Evolutionary conservation across 306 rosid species (phyloP).

Genomic region (Chamaecrista fasciculata): DNA sequence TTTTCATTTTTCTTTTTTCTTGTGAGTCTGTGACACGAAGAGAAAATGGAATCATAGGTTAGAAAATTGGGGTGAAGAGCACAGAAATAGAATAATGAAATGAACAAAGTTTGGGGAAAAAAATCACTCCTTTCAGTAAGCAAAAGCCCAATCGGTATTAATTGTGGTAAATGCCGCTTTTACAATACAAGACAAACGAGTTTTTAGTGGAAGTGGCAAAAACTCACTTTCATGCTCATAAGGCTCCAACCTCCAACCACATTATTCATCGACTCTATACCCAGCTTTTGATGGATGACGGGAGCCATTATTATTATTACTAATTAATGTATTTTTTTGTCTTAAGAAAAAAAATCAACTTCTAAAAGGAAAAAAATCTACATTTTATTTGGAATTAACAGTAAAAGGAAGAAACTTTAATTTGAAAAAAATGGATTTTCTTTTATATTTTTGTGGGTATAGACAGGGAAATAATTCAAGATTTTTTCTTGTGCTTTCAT

Average conservation of each 20-base stretch:
- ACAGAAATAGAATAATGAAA: slow-evolving; percentile 36
- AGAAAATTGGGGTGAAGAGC: slow-evolving; percentile 24
- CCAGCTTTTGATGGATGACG: background rate
- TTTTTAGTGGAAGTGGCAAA: slow-evolving; percentile 26
- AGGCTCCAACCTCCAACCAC: slow-evolving; percentile 13
- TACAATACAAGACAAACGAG: slow-evolving; percentile 32
- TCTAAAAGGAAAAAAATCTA: too few species aligned
- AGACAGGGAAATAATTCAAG: background rate
- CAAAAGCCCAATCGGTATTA: slow-evolving; percentile 40
- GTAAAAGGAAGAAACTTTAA: too few species aligned
- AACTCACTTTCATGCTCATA: slow-evolving; percentile 30
- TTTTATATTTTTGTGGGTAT: too few species aligned
- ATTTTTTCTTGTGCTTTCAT: background rate
- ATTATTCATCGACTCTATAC: background rate
- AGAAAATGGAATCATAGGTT: slow-evolving; percentile 30
- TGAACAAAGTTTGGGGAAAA: slow-evolving; percentile 35
- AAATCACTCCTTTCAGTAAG: slow-evolving; percentile 29
- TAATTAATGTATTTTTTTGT: too few species aligned
- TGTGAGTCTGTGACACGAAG: background rate
- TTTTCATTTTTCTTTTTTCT: background rate
- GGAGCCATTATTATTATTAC: background rate
- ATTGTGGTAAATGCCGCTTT: slow-evolving; percentile 23
- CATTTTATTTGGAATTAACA: too few species aligned
- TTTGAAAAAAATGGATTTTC: too few species aligned
- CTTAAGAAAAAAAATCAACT: too few species aligned